phyloP scores from a whole-genome alignment of 306 rosid species.

The Vachellia pachyceras region DNA sequence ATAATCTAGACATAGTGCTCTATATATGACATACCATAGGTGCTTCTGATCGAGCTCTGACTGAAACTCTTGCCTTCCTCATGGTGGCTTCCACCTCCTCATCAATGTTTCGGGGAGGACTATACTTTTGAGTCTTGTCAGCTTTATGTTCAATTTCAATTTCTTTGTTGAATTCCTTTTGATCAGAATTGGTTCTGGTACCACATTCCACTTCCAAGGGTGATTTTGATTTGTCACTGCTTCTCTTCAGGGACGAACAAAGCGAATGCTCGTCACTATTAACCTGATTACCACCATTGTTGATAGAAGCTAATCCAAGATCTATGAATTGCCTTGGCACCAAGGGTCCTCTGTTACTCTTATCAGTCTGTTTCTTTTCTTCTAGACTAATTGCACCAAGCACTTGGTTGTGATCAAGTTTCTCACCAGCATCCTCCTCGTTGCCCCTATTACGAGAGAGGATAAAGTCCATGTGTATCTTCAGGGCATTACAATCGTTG shows the following conservation, averaged over 20 bases:
- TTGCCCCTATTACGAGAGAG: conserved; percentile 39
- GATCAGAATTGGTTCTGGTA: conserved; percentile 42
- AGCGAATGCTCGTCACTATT: conserved; percentile 47
- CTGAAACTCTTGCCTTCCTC: conserved; percentile 83
- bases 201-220: conserved; percentile 40
- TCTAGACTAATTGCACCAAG: conserved; percentile 26
- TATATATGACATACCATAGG: conserved; percentile 58
- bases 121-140: conserved; percentile 56
- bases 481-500: conserved; percentile 51
- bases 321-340: conserved; percentile 72
- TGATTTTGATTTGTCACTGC: conserved; percentile 49
- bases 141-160: conserved; percentile 48
- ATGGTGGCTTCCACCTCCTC: conserved; percentile 80
- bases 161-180: conserved; percentile 42
- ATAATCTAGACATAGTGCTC: background rate
- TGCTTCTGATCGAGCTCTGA: conserved; percentile 83
- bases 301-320: conserved; percentile 58
- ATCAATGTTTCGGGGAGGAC: conserved; percentile 57
- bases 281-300: conserved; percentile 4
- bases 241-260: conserved; percentile 57
- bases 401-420: background rate
- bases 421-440: conserved; percentile 41
- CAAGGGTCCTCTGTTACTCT: conserved; percentile 23
- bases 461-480: conserved; percentile 47
- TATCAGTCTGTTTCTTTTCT: conserved; percentile 41